Evolutionary conservation across 371 early-diverging fungal species (phyloP), one percentile per base, ranked within the genome.

Genomic region (Mucor irregularis): DNA sequence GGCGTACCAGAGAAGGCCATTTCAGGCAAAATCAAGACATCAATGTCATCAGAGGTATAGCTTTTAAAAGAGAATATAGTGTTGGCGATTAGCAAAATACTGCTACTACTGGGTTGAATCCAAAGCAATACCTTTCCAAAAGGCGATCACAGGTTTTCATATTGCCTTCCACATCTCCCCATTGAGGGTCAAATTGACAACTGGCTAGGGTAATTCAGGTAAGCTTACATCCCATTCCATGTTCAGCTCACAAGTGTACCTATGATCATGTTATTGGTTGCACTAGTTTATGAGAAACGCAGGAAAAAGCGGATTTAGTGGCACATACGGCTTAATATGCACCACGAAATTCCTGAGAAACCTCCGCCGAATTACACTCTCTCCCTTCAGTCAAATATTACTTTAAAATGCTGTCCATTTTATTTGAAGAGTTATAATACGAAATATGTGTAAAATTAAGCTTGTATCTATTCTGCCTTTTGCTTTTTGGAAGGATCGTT

Each of bases 21-120:
- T 65, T 92, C 92, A 0, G 92, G 89, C 30, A 92, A 69, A 4
- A 90, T 71, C 8, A 92, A 61, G 4, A 90, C 51, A 56, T 87
- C 87, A 4, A 89, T 78, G 40, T 84, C 81, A 2, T 72, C 79
- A n/a, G 76, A 68, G n/a, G 51, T 60, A 54, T 73, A 74, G 4
- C 85, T 83, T 43, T 14, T 37, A 22, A 14, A 19, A 28, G 29
- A 14, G 25, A 2, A 28, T 45, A 25, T 25, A 29, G 17, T 5
- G 14, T 26, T 4, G 26, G 22, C 13, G 30, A 24, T 7, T 19
- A 42, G 21, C 4, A 29, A 47, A 21, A 14, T 10, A 47, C 6
- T n/a, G 13, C 24, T 17, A 30, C n/a, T n/a, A n/a, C n/a, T n/a
- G n/a, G n/a, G n/a, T n/a, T n/a, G n/a, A n/a, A n/a, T n/a, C n/a